A percentile compares a stretch with the other conserved stretches of the same genome.
Evolutionary conservation across 345 rosid species (phyloP).

Genomic region (Pugionium dolabratum): DNA sequence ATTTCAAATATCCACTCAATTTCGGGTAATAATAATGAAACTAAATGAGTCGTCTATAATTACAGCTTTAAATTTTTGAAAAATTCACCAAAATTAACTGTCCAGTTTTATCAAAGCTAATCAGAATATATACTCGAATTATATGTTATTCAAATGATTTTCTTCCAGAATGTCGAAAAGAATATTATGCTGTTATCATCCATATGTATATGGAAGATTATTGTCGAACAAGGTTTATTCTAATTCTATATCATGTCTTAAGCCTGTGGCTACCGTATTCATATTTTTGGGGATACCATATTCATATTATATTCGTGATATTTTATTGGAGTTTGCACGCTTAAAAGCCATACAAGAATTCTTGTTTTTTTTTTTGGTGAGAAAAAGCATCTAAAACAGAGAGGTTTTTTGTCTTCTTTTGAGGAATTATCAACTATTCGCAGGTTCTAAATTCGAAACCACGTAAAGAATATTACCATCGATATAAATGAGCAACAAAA

Average conservation of each 20-base stretch:
- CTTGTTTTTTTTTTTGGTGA: background rate
- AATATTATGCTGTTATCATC: slow-evolving; percentile 18
- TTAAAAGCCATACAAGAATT: slow-evolving; percentile 12
- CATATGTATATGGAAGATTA: slow-evolving; percentile 18
- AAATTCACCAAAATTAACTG: slow-evolving; percentile 33
- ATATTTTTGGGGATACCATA: slow-evolving; percentile 16
- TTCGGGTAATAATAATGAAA: slow-evolving; percentile 32
- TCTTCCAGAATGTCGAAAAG: slow-evolving; percentile 27
- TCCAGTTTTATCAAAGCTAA: slow-evolving; percentile 3
- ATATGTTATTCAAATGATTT: slow-evolving; percentile 1
- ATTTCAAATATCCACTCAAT: slow-evolving; percentile 39
- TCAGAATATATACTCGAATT: slow-evolving; percentile 28
- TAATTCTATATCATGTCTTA: slow-evolving; percentile 31
- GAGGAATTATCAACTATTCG: slow-evolving; percentile 28
- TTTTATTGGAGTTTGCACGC: slow-evolving; percentile 34
- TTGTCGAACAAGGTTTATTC: slow-evolving; percentile 20
- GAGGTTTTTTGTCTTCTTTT: slow-evolving; percentile 12
- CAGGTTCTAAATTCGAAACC: slow-evolving; percentile 32
- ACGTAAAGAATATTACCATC: slow-evolving; percentile 29
- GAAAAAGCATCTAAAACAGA: slow-evolving; percentile 24
- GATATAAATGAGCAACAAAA: slow-evolving; percentile 27
- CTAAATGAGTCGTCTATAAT: slow-evolving; percentile 12
- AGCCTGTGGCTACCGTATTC: slow-evolving; percentile 5
- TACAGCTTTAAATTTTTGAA: slow-evolving; percentile 15
- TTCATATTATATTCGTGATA: slow-evolving; percentile 30